A percentile compares a stretch with the other conserved stretches of the same genome.
These are phyloP conservation scores for Brettanomyces anomalus DNA, from an alignment of 805 yeast species.

Conservation along the genomic window DNA sequence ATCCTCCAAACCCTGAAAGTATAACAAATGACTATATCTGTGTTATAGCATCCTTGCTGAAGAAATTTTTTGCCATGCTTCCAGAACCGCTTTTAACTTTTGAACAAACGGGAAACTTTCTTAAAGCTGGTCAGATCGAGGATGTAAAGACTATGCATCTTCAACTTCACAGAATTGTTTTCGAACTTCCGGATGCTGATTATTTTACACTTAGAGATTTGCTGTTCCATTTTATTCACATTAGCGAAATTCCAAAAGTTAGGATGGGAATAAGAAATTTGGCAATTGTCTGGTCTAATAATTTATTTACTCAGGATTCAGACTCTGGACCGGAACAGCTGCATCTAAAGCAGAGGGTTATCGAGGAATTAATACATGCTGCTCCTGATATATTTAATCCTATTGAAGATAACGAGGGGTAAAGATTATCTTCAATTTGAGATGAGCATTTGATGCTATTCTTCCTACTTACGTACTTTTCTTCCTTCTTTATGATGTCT, in stretches of 20 bases:
- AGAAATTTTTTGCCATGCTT: slow-evolving; percentile 71
- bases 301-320: slow-evolving; percentile 49
- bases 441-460: no score
- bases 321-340: slow-evolving; percentile 40
- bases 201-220: slow-evolving; percentile 85
- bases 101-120: slow-evolving; percentile 51
- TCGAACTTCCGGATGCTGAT: slow-evolving; percentile 87
- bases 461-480: no score
- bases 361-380: slow-evolving; percentile 77
- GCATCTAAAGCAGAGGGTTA: slow-evolving; percentile 42
- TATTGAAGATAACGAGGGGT: slow-evolving; percentile 4
- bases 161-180: slow-evolving; percentile 81
- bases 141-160: slow-evolving; percentile 50
- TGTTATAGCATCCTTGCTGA: slow-evolving; percentile 79
- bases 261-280: slow-evolving; percentile 77
- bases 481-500: no score
- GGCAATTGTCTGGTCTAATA: slow-evolving; percentile 94
- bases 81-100: slow-evolving; percentile 80
- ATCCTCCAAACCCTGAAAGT: slow-evolving; percentile 45
- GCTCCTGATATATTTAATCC: slow-evolving; percentile 66
- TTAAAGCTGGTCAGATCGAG: slow-evolving; percentile 61
- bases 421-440: no score
- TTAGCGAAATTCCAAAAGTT: slow-evolving; percentile 41
- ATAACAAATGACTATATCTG: slow-evolving; percentile 75
- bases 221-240: slow-evolving; percentile 59